A percentile compares a stretch with the other conserved stretches of the same genome.
Evolutionary conservation across 2,329 filamentous ascomycete genomes (phyloP).

Genomic region (Colletotrichum musae): DNA sequence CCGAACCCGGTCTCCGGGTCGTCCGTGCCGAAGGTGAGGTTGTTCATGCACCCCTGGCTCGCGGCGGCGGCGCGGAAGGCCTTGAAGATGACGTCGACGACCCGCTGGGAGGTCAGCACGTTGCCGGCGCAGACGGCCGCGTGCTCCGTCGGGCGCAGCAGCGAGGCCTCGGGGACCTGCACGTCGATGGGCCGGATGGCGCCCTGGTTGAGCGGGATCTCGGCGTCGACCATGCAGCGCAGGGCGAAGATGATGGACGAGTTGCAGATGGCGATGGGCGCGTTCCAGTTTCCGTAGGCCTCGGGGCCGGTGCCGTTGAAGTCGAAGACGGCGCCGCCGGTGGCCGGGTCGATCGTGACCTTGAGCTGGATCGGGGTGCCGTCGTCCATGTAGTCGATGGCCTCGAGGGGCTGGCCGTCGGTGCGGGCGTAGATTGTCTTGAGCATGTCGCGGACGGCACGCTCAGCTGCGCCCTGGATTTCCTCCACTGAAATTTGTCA

Average conservation of each 20-base stretch:
- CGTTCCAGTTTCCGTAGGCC: constrained; percentile 49
- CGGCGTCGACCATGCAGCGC: constrained; percentile 50
- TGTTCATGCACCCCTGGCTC: constrained; percentile 85
- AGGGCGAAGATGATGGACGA: constrained; percentile 53
- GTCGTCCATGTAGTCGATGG: constrained; percentile 90
- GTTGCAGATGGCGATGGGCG: constrained; percentile 51
- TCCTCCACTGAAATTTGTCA: constrained; percentile 71
- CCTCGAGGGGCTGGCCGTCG: constrained; percentile 78
- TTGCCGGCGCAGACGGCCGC: constrained; percentile 52
- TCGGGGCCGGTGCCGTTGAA: constrained; percentile 50
- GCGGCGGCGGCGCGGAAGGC: constrained; percentile 83
- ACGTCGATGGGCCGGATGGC: constrained; percentile 84
- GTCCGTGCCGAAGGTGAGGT: constrained; percentile 83
- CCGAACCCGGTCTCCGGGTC: constrained; percentile 73
- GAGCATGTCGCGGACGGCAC: constrained; percentile 80
- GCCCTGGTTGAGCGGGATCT: constrained; percentile 54
- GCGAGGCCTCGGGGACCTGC: constrained; percentile 74
- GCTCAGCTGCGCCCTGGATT: constrained; percentile 86
- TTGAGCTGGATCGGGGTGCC: constrained; percentile 83
- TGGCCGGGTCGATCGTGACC: constrained; percentile 80
- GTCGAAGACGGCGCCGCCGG: constrained; percentile 81
- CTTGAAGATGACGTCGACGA: constrained; percentile 78
- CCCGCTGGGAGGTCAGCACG: constrained; percentile 52
- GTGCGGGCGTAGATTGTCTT: constrained; percentile 80
- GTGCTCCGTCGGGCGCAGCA: constrained; percentile 51